A percentile compares a stretch with the other conserved stretches of the same genome.
phyloP scores from a whole-genome alignment of 2,329 filamentous ascomycete genomes.

The Xylariaceae sp. region DNA sequence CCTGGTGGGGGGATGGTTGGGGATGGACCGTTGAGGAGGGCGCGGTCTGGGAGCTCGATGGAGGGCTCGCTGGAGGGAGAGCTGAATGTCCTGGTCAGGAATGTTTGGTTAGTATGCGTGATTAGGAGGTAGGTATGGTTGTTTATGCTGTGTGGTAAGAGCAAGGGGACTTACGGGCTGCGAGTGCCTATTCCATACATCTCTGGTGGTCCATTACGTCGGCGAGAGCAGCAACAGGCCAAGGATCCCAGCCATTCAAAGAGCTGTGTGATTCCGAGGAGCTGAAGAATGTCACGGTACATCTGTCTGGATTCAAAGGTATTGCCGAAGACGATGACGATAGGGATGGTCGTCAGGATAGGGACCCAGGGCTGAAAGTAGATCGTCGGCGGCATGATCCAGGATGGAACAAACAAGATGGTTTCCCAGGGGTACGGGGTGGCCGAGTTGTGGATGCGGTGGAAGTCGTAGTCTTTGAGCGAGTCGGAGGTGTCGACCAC shows the following conservation, averaged over 20 bases:
- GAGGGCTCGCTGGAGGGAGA: conserved; percentile 1
- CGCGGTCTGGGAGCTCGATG: conserved; percentile 5
- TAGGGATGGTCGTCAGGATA: conserved; percentile 42
- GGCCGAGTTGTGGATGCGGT: conserved; percentile 36
- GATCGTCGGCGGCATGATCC: conserved; percentile 35
- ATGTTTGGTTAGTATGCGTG: not conserved
- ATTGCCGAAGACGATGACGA: conserved; percentile 52
- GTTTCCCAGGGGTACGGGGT: conserved; percentile 42
- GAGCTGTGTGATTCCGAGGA: conserved; percentile 14
- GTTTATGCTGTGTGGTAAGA: too few species aligned
- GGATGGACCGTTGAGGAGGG: not conserved
- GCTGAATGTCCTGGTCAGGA: too few species aligned
- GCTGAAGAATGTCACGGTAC: conserved; percentile 36
- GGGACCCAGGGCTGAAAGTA: conserved; percentile 47
- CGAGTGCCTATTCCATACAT: not conserved
- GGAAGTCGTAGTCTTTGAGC: conserved; percentile 38
- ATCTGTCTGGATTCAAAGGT: conserved; percentile 49
- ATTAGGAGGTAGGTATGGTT: too few species aligned
- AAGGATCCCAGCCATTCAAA: conserved; percentile 3
- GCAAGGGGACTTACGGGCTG: too few species aligned
- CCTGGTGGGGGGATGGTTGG: not conserved
- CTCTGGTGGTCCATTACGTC: too few species aligned
- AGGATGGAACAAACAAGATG: conserved; percentile 42
- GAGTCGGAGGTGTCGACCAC: conserved; percentile 29
- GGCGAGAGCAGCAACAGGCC: too few species aligned